A percentile compares a stretch with the other conserved stretches of the same genome.
phyloP scores from a whole-genome alignment of 306 rosid genomes.

The Prinsepia uniflora region DNA sequence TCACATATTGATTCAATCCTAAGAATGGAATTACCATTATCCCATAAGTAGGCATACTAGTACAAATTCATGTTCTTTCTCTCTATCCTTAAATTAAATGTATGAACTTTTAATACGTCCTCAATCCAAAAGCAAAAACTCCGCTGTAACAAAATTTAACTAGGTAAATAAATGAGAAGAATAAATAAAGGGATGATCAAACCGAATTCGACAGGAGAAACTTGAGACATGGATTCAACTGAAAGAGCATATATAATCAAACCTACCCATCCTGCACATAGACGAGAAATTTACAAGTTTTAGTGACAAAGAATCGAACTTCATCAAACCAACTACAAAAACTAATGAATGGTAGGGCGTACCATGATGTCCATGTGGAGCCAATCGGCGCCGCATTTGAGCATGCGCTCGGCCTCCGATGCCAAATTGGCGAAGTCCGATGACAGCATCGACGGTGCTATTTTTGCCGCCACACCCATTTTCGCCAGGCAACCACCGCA shows the following conservation, averaged over 20 bases:
- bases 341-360: neutral
- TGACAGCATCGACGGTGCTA: conserved; percentile 97
- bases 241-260: conserved; percentile 29
- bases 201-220: conserved; percentile 29
- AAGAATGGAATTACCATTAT: neutral
- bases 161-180: conserved; percentile 3
- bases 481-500: neutral
- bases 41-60: neutral
- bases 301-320: neutral
- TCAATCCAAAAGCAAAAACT: neutral
- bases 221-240: conserved; percentile 14
- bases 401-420: conserved; percentile 78
- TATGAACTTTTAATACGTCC: neutral
- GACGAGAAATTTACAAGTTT: neutral
- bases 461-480: conserved; percentile 66
- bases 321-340: neutral
- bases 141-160: neutral
- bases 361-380: conserved; percentile 99
- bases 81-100: too few relatives aligned
- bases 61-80: neutral
- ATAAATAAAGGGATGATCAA: conserved; percentile 21
- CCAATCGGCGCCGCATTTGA: conserved; percentile 91
- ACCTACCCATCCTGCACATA: conserved; percentile 93
- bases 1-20: neutral
- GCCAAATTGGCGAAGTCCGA: conserved; percentile 95